Base-by-base conservation (phyloP, 2,329 filamentous ascomycete genomes). In the Ophiostoma sp. region DNA sequence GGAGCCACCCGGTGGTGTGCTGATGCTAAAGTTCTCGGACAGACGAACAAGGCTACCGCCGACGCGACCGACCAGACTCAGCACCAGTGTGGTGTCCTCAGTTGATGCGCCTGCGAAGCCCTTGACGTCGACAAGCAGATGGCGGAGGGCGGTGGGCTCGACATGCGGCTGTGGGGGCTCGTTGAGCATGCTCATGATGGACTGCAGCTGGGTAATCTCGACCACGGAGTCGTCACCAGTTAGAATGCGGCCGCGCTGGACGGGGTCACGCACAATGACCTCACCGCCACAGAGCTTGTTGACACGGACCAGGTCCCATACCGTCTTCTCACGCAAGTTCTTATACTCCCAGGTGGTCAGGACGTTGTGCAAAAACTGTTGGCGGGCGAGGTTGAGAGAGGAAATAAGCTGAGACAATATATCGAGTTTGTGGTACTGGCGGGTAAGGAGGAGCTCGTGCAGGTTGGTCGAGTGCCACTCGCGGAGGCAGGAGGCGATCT, bases 401-500 rank as follows among this genome's bases (percentile, higher is more conserved):
- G 91, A 89, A 61, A 98, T 92, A 71, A 98, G 87, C 73, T 88
- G 88, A 1, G 94, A 93, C 80, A 98, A 90, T 75, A 92, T 90
- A 78, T 97, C 94, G 72, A 99, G 85, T 72, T 91, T 88, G 69
- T 87, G 84, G 82, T 99, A 99, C 80, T 95, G 90, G 74, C 94
- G 89, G 25, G 90, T 90, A 9, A 99, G 88, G 0, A 99, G 87
- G 31, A 98, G 86, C 80, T 97, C 94, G 83, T 99, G 97, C 19
- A 99, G 87, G 80, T 98, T 97, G 22, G 95, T 97, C 25, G 96
- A 97, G 83, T 99, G 95, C 97, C 96, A 99, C 87, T 99, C 96
- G 78, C 96, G 90, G 76, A 99, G 84, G 80, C 96, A 99, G 3
- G 95, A 98, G 17, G 96, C 95, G 78, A 99, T 98, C 82, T 99